Conservation (phyloP, 805 yeast species). For the Naumovozyma dairenensis region DNA sequence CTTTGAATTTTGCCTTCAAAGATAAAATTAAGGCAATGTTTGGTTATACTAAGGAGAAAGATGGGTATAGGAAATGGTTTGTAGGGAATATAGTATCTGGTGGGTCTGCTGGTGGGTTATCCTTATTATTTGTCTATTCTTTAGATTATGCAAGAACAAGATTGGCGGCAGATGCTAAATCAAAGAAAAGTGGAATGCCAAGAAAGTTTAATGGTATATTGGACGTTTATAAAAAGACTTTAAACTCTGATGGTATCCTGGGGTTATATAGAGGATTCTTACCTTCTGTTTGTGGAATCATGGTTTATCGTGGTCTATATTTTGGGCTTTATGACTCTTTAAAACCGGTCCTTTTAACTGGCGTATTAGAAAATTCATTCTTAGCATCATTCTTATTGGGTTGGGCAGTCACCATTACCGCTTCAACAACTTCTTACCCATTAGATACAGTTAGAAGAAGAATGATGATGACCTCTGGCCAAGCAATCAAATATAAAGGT, state of each 20-base stretch:
- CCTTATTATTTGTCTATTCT: slow-evolving; percentile 86
- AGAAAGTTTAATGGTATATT: slow-evolving; percentile 90
- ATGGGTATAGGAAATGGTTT: slow-evolving; percentile 83
- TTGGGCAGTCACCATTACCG: slow-evolving; percentile 93
- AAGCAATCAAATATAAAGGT: slow-evolving; percentile 86
- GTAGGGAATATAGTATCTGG: slow-evolving; percentile 96
- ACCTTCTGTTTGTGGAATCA: slow-evolving; percentile 88
- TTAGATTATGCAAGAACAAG: slow-evolving; percentile 96
- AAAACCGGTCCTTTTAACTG: slow-evolving; percentile 84
- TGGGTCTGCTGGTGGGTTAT: slow-evolving; percentile 96
- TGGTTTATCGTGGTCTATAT: slow-evolving; percentile 96
- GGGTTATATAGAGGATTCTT: slow-evolving; percentile 97
- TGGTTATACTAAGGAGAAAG: slow-evolving; percentile 80
- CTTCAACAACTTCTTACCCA: slow-evolving; percentile 95
- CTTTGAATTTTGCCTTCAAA: slow-evolving; percentile 93
- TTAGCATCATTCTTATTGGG: slow-evolving; percentile 87
- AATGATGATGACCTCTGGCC: slow-evolving; percentile 99
- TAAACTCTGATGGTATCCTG: slow-evolving; percentile 86
- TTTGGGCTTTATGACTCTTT: slow-evolving; percentile 91
- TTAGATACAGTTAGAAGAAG: slow-evolving; percentile 96
- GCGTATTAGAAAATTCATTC: slow-evolving; percentile 84
- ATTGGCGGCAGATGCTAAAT: slow-evolving; percentile 94
- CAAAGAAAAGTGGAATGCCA: slow-evolving; percentile 64
- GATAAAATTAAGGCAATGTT: slow-evolving; percentile 87
- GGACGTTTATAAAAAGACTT: slow-evolving; percentile 88